These are phyloP conservation scores for Macrolepiota fuliginosa DNA, from an alignment of 768 basidiomycete species.

Conservation along the genomic window DNA sequence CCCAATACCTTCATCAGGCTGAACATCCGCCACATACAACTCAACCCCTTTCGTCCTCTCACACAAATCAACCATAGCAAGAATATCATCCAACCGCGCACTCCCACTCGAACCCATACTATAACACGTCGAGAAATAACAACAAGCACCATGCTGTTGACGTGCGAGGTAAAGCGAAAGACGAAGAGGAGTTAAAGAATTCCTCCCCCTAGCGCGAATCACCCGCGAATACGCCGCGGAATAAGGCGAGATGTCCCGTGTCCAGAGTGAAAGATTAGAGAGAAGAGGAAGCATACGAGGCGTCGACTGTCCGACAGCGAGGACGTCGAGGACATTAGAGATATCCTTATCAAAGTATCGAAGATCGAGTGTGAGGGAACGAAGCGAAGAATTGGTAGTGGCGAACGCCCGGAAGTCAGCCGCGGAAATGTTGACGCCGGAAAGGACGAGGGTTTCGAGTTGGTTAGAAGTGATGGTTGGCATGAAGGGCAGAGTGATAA, in stretches of 20 bases:
- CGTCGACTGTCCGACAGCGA: not conserved
- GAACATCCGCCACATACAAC: not conserved
- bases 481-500: conserved; percentile 8
- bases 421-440: conserved; percentile 2
- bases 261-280: conserved; percentile 1
- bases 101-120: not conserved
- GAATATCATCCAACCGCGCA: not conserved
- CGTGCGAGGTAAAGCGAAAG: conserved; percentile 1
- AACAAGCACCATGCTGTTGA: conserved; percentile 2
- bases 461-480: not conserved
- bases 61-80: not conserved
- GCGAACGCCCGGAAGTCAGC: not conserved
- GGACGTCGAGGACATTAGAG: not conserved
- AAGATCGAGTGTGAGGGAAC: conserved; percentile 4
- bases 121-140: not conserved
- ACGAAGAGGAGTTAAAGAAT: not conserved
- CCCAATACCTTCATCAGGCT: conserved; percentile 1
- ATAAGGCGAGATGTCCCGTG: not conserved
- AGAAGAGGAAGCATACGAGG: not conserved
- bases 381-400: not conserved
- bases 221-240: not conserved
- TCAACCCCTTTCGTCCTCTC: not conserved
- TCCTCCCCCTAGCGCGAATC: not conserved
- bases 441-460: conserved; percentile 2
- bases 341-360: conserved; percentile 2